Evolutionary conservation across 805 yeast genomes (phyloP).

Genomic region (Kregervanrija fluxuum): DNA sequence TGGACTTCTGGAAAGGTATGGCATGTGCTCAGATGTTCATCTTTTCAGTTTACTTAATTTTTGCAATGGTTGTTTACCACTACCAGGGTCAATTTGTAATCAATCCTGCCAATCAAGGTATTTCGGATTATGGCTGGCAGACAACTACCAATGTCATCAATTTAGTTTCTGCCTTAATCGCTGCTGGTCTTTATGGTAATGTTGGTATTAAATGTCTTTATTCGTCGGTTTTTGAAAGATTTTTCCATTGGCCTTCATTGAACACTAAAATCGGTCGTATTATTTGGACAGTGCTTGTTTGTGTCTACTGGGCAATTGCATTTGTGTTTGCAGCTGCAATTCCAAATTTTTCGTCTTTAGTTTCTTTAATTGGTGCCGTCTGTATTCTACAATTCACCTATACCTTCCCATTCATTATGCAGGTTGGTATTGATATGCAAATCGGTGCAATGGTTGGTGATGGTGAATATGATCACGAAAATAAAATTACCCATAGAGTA

Average conservation of each 20-base stretch:
- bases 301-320: constrained; percentile 38
- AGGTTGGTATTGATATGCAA: constrained; percentile 6
- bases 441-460: constrained; percentile 4
- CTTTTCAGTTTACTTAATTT: constrained; percentile 32
- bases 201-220: constrained; percentile 39
- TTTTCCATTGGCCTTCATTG: constrained; percentile 28
- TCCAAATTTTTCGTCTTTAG: constrained; percentile 34
- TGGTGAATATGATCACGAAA: constrained; percentile 4
- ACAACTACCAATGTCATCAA: constrained; percentile 34
- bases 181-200: constrained; percentile 40
- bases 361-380: constrained; percentile 34
- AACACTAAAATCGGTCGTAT: constrained; percentile 27
- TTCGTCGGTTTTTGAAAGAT: constrained; percentile 29
- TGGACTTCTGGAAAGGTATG: constrained; percentile 43
- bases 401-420: constrained; percentile 32
- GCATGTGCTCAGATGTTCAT: constrained; percentile 35
- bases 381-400: constrained; percentile 40
- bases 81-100: constrained; percentile 38
- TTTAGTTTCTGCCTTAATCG: constrained; percentile 36
- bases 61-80: constrained; percentile 36
- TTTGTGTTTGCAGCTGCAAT: constrained; percentile 37
- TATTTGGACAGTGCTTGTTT: constrained; percentile 30
- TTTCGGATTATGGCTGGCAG: constrained; percentile 32
- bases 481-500: constrained; percentile 4
- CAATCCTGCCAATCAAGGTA: constrained; percentile 39